Base-by-base conservation (phyloP, 2,329 filamentous ascomycete species). In the Aspergillus pseudoglaucus region DNA sequence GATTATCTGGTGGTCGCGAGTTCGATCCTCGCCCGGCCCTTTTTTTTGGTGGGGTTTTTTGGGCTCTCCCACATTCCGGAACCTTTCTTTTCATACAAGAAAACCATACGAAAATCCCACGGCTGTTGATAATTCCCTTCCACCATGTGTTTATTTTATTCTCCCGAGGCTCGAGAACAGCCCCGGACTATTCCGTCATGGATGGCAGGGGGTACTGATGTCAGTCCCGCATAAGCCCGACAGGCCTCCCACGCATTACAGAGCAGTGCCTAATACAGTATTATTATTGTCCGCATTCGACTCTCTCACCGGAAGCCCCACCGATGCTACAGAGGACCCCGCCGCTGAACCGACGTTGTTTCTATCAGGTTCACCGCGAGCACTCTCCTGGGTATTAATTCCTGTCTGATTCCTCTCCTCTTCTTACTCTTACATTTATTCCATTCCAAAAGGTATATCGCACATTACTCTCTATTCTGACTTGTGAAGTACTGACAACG, bases 181-280 rank as follows among this genome's bases (percentile, higher is more conserved):
- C 42, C 52, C 56, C 61, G 59, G 57, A 52, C 44, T 55, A 55
- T 64, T 60, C 63, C 63, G 64, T 58, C 55, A 55, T 54, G 49
- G 45, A 57, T 55, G 18, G 12, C 2, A 48, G 42, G 44, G 32
- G 54, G 30, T 47, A 57, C 52, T 69, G 63, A 68, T 63, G 67
- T 69, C 65, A 68, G 61, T 68, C 63, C 66, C 66, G 66, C 65
- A 67, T 64, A 63, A 68, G 64, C 64, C 66, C 65, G 66, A 65
- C 55, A 46, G 47, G 47, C 25, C 25, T 30, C 25, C 25, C 25
- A 30, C 25, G 25, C 25, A 30, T 50, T 47, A 30, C 10, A 12
- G 25, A 30, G 25, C 10, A 30, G 10, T 30, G 25, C 25, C 25
- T 30, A 49, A 49, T 22, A 22, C 22, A 22, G 22, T 22, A 30